Percentiles rank a stretch among this genome's conserved stretches.
Evolutionary conservation across 2,329 filamentous ascomycete genomes (phyloP).

Genomic region (Diaporthe sp.): DNA sequence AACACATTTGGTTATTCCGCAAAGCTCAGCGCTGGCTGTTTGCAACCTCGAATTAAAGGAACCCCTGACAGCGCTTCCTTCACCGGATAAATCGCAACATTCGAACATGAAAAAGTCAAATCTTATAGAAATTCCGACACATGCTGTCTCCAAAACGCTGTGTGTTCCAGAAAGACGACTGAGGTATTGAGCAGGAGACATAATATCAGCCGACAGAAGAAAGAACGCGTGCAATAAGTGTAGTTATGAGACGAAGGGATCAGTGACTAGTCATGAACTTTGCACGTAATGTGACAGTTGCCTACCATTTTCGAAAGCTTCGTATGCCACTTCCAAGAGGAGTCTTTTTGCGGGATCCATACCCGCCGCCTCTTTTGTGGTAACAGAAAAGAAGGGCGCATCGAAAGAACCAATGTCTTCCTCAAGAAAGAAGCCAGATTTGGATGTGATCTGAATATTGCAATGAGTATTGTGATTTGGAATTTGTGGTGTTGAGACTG

Average conservation of each 20-base stretch:
- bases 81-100: too few species aligned
- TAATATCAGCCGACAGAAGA: too few species aligned
- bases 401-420: conserved; percentile 29
- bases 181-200: not conserved
- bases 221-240: too few species aligned
- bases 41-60: too few species aligned
- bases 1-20: too few species aligned
- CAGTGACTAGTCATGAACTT: too few species aligned
- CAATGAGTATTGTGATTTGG: not conserved
- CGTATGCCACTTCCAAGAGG: conserved; percentile 32
- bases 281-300: not conserved
- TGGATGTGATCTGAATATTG: conserved; percentile 44
- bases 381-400: conserved; percentile 39
- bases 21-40: too few species aligned
- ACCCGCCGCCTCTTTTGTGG: conserved; percentile 26
- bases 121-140: too few species aligned
- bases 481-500: not conserved
- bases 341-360: conserved; percentile 36
- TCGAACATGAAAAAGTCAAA: too few species aligned
- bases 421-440: conserved; percentile 7
- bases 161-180: not conserved
- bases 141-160: too few species aligned
- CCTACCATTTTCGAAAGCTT: conserved; percentile 37
- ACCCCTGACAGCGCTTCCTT: too few species aligned
- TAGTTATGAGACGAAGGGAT: too few species aligned